phyloP scores from a whole-genome alignment of 768 basidiomycete genomes.

The Phlebiopsis gigantea region DNA sequence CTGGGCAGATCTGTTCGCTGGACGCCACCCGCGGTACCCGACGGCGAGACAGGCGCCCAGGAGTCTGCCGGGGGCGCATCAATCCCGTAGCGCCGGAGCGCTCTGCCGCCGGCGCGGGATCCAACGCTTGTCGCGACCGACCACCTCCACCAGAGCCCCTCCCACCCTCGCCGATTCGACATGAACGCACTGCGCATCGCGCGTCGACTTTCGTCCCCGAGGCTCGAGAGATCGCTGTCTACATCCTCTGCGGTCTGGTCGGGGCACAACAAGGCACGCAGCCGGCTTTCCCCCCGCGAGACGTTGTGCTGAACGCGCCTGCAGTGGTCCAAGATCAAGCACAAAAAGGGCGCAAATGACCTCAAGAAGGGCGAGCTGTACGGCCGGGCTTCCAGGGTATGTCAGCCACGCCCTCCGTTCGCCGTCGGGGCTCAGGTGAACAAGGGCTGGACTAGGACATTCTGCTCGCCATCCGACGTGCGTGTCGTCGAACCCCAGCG shows the following conservation, averaged over 20 bases:
- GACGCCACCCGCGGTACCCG: background rate
- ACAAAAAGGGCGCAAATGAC: slow-evolving; percentile 63
- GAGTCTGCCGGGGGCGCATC: background rate
- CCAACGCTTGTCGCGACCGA: background rate
- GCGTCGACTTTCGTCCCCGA: background rate
- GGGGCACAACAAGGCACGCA: slow-evolving; percentile 15
- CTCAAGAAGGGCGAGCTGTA: slow-evolving; percentile 54
- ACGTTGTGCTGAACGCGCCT: background rate
- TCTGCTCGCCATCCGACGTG: slow-evolving; percentile 54
- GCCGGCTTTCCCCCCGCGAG: background rate
- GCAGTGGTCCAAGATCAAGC: slow-evolving; percentile 77
- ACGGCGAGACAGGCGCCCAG: background rate
- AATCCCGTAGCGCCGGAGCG: background rate
- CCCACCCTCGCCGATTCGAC: background rate
- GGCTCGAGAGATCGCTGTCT: slow-evolving; percentile 1
- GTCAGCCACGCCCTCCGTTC: slow-evolving; percentile 18
- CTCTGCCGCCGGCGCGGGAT: background rate
- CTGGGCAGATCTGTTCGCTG: background rate
- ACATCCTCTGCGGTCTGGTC: slow-evolving; percentile 4
- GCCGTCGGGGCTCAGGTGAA: slow-evolving; percentile 2
- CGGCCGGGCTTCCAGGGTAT: slow-evolving; percentile 48
- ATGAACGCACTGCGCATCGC: background rate
- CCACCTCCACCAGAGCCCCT: background rate
- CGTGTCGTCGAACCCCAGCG: slow-evolving; percentile 14
- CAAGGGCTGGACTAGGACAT: slow-evolving; percentile 44